A percentile compares a stretch with the other conserved stretches of the same genome.
Evolutionary conservation across 345 rosid species (phyloP).

Genomic region (Lepidium aucheri): DNA sequence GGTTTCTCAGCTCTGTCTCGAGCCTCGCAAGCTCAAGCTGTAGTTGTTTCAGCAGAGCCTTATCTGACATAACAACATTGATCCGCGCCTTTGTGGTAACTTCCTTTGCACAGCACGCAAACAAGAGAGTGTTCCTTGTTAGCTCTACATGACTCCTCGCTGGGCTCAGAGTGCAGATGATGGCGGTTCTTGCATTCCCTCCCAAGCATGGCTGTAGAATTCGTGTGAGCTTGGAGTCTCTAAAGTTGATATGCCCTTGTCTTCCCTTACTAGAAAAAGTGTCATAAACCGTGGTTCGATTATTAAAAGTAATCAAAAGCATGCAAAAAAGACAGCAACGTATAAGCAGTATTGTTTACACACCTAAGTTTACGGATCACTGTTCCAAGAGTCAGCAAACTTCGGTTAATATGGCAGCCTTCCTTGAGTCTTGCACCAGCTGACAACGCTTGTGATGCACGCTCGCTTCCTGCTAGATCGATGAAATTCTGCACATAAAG

Average conservation of each 20-base stretch:
- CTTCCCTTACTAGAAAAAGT: slow-evolving; percentile 67
- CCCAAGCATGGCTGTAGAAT: slow-evolving; percentile 93
- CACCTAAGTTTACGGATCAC: slow-evolving; percentile 99
- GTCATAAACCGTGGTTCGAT: background rate
- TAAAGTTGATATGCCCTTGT: slow-evolving; percentile 87
- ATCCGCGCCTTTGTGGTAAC: slow-evolving; percentile 89
- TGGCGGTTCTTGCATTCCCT: slow-evolving; percentile 95
- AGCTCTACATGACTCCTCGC: slow-evolving; percentile 97
- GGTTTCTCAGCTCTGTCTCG: slow-evolving; percentile 78
- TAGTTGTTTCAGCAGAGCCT: slow-evolving; percentile 89
- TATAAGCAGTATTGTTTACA: background rate
- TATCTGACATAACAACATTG: slow-evolving; percentile 97
- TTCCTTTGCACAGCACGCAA: slow-evolving; percentile 97
- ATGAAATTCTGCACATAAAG: slow-evolving; percentile 62
- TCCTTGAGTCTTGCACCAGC: slow-evolving; percentile 90
- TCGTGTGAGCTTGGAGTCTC: slow-evolving; percentile 98
- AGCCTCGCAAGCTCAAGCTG: slow-evolving; percentile 81
- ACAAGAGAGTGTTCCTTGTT: slow-evolving; percentile 88
- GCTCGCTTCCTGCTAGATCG: slow-evolving; percentile 96
- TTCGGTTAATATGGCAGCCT: slow-evolving; percentile 96
- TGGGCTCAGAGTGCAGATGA: slow-evolving; percentile 93
- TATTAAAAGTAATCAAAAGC: background rate
- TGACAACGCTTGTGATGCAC: slow-evolving; percentile 88
- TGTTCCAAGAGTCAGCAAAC: slow-evolving; percentile 86
- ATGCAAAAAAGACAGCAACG: background rate